Conservation (phyloP, 2,329 filamentous ascomycete species). For the Tolypocladium nubicola region DNA sequence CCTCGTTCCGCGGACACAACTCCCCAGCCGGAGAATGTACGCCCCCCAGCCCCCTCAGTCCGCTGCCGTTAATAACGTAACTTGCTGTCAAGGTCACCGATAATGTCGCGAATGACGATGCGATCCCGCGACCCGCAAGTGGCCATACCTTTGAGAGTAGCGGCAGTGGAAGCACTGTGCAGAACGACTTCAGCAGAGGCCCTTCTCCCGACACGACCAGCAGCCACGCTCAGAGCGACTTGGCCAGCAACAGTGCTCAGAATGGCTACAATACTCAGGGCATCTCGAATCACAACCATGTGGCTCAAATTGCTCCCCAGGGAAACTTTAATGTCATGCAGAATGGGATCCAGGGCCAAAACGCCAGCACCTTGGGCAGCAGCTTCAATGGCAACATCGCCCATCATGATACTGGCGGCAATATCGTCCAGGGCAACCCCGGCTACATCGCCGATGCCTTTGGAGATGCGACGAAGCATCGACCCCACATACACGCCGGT, state of each 20-base stretch:
- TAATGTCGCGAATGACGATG: background rate
- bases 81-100: background rate
- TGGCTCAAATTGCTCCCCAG: background rate
- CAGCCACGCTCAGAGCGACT: background rate
- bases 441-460: background rate
- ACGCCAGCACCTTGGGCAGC: background rate
- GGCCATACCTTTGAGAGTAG: background rate
- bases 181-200: background rate
- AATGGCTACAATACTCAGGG: background rate
- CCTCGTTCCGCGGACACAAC: background rate
- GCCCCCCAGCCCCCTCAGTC: background rate
- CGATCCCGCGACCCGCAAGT: background rate
- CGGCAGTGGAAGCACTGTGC: background rate
- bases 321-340: background rate
- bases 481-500: background rate
- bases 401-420: background rate
- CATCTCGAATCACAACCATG: background rate
- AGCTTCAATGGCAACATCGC: background rate
- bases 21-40: background rate
- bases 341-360: background rate
- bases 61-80: background rate
- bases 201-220: background rate
- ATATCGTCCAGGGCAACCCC: too few species aligned
- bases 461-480: background rate
- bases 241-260: background rate